These are phyloP conservation scores for Oenanthe sinensis DNA, from an alignment of 129 eudicot species.

Conservation along the genomic window DNA sequence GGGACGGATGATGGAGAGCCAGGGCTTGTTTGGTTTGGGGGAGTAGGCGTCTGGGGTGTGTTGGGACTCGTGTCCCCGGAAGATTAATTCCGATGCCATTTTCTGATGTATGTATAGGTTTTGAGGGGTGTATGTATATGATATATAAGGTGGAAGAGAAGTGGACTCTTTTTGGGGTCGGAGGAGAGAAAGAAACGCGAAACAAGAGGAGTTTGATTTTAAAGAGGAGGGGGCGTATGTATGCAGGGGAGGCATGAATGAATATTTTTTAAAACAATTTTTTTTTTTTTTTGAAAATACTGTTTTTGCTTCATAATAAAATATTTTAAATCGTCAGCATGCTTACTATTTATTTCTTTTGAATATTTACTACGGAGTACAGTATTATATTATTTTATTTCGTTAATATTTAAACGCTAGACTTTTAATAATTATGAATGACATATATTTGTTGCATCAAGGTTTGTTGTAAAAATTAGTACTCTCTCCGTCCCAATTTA, in stretches of 20 bases:
- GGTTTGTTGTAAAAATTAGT: too few species aligned
- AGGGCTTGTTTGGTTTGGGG: constrained; percentile 52
- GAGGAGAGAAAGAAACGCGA: background rate
- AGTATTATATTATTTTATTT: too few species aligned
- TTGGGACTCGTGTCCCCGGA: constrained; percentile 57
- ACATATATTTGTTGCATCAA: too few species aligned
- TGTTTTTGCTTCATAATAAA: too few species aligned
- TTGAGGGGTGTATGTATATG: background rate
- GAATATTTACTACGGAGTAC: too few species aligned
- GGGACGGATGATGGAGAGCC: constrained; percentile 35
- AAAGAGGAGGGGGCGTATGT: background rate
- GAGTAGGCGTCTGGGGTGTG: constrained; percentile 33
- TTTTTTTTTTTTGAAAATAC: too few species aligned
- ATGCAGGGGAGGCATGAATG: background rate
- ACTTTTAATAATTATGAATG: too few species aligned
- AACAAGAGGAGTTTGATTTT: background rate
- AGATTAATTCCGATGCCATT: constrained; percentile 60
- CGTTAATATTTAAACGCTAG: too few species aligned
- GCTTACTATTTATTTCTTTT: too few species aligned
- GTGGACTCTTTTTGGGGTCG: background rate
- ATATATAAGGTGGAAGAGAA: background rate
- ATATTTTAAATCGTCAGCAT: too few species aligned
- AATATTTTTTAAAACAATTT: background rate
- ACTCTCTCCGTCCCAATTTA: too few species aligned
- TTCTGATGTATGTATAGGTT: background rate